Base-by-base conservation (phyloP, 2,329 filamentous ascomycete species). In the Aureobasidium namibiae region DNA sequence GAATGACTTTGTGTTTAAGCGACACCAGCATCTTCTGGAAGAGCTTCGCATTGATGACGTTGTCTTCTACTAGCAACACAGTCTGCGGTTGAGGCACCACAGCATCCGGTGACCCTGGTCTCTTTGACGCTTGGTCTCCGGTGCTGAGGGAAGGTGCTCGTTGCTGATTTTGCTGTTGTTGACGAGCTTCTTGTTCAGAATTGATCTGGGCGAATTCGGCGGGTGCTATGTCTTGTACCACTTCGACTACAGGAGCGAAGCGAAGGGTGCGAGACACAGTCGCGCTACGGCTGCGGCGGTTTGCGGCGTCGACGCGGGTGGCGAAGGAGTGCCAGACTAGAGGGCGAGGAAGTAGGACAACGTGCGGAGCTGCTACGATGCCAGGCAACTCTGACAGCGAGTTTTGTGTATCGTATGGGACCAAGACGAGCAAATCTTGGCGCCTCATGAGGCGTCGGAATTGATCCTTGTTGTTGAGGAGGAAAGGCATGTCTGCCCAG, bases 1-100 rank as follows among this genome's bases (percentile, higher is more conserved):
- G 38, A 4, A 56, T 49, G 16, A 62, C 61, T 18, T 49, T 59
- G 23, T 62, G 62, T 9, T 42, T 42, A 3, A 62, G 57, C 8
- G 52, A 31, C 11, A 52, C 23, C 21, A 62, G 48, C 56, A 60
- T 60, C 38, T 59, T 62, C n/a, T 39, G 39, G 18, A 41, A 52
- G 6, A 63, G 38, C 24, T 59, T 60, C 16, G 62, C 42, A n/a
- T 52, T 59, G 49, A 63, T 60, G 14, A 42, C 13, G 18, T 63
- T 63, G 38, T 63, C 62, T 39, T 63, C 62, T 3, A 63, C 62
- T 13, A 63, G 11, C 41, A 63, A 21, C 14, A 63, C 44, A 11
- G 46, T 60, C 21, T 46, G 46, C 5, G 36, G 45, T 23, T 38
- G 36, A 6, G 39, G 36, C 11, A 13, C 31, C 24, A 26, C n/a